These are phyloP conservation scores for Pistacia integerrima DNA, from an alignment of 345 rosid genomes.

Conservation along the genomic window DNA sequence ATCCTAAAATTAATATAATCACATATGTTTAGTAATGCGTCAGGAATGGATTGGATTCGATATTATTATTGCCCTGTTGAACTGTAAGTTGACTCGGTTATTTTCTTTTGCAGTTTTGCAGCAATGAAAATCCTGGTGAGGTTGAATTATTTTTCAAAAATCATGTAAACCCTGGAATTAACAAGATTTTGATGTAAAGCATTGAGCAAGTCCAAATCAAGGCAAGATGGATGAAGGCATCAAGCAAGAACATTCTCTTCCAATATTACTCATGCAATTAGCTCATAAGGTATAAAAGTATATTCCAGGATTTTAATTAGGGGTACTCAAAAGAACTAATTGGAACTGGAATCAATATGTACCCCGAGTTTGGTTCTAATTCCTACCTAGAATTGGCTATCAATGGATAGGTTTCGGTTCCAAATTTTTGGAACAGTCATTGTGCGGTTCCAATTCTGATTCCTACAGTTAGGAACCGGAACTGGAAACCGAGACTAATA, in stretches of 20 bases:
- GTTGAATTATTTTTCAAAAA: conserved; percentile 35
- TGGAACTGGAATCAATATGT: no score
- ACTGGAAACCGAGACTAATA: no score
- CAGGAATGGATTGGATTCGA: conserved; percentile 24
- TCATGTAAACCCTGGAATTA: conserved; percentile 24
- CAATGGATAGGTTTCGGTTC: no score
- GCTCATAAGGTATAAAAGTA: conserved; percentile 14
- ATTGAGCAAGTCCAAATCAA: conserved; percentile 45
- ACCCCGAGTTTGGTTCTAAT: no score
- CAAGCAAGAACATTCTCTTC: conserved; percentile 38
- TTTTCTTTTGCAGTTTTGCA: conserved; percentile 34
- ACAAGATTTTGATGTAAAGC: conserved; percentile 45
- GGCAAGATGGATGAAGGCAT: conserved; percentile 47
- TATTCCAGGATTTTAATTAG: background rate
- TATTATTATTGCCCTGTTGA: no score
- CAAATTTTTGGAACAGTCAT: no score
- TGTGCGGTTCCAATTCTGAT: no score
- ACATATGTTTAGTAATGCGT: conserved; percentile 3
- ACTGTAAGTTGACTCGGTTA: background rate
- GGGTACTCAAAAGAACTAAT: no score
- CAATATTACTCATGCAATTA: conserved; percentile 30
- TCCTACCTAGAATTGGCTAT: no score
- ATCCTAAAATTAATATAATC: background rate
- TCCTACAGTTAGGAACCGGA: no score
- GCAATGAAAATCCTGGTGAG: conserved; percentile 48